A percentile compares a stretch with the other conserved stretches of the same genome.
Evolutionary conservation across 164 flowering plant species (phyloP).

Genomic region (Warburgia ugandensis): DNA sequence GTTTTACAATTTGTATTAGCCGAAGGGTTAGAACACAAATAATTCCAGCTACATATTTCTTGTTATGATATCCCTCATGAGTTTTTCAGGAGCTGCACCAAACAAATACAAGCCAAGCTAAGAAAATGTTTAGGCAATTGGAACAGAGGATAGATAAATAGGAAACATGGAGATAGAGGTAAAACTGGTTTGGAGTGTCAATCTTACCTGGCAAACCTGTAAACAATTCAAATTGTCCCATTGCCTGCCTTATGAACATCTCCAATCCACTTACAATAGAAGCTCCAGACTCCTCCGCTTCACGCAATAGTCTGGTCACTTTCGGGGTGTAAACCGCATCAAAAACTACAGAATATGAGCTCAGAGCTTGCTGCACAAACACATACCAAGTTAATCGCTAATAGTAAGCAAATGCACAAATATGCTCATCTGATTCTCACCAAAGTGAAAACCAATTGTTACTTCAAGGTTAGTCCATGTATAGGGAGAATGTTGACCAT

Average conservation of each 20-base stretch:
- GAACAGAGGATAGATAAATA: not conserved
- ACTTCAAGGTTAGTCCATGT: too few relatives aligned
- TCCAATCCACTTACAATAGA: slow-evolving; percentile 61
- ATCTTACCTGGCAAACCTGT: slow-evolving; percentile 87
- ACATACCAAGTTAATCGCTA: too few relatives aligned
- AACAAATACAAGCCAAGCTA: not conserved
- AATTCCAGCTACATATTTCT: slow-evolving; percentile 2
- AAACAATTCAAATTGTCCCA: slow-evolving; percentile 72
- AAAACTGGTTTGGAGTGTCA: too few relatives aligned
- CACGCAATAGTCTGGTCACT: slow-evolving; percentile 74
- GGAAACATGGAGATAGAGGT: not conserved
- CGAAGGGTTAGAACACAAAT: not conserved
- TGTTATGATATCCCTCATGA: slow-evolving; percentile 11
- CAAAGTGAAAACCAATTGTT: too few relatives aligned
- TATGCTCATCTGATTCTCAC: too few relatives aligned
- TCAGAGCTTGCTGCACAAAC: slow-evolving; percentile 60
- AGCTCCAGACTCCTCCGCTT: slow-evolving; percentile 81
- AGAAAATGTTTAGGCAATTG: not conserved
- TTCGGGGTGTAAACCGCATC: slow-evolving; percentile 96
- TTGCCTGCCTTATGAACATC: slow-evolving; percentile 96
- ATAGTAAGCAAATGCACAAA: too few relatives aligned
- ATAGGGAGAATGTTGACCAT: too few relatives aligned
- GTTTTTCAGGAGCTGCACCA: slow-evolving; percentile 14
- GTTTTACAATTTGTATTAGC: not conserved
- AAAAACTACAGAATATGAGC: slow-evolving; percentile 61